These are phyloP conservation scores for Macrocybe gigantea DNA, from an alignment of 768 basidiomycete genomes.

Conservation along the genomic window DNA sequence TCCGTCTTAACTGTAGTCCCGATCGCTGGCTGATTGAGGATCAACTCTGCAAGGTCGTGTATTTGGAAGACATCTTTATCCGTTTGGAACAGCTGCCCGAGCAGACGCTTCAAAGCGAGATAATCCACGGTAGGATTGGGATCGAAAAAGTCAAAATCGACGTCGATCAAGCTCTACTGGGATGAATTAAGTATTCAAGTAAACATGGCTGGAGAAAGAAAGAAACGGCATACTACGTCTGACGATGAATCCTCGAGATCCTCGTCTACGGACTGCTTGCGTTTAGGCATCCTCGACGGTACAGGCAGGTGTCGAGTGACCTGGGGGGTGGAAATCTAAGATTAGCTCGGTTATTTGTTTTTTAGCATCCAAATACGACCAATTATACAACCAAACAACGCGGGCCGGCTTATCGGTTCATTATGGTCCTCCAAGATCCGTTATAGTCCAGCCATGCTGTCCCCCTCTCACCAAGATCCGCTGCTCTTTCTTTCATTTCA, in stretches of 20 bases:
- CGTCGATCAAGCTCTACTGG: constrained; percentile 65
- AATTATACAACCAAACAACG: no score
- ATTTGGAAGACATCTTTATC: constrained; percentile 73
- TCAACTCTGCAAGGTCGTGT: constrained; percentile 72
- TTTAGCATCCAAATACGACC: no score
- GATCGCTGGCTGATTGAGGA: constrained; percentile 65
- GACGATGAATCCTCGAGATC: constrained; percentile 33
- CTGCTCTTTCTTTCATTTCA: no score
- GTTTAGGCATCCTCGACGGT: constrained; percentile 39
- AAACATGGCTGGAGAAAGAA: background rate
- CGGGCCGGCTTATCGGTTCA: no score
- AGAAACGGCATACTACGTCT: constrained; percentile 17
- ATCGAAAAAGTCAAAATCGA: constrained; percentile 94
- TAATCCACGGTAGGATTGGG: constrained; percentile 79
- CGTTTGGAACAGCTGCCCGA: constrained; percentile 61
- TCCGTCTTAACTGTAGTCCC: constrained; percentile 94
- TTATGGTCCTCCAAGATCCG: no score
- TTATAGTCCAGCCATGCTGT: no score
- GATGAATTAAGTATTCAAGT: constrained; percentile 11
- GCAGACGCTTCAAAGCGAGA: constrained; percentile 74
- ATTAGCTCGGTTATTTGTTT: no score
- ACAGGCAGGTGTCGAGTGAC: no score
- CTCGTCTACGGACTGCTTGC: constrained; percentile 41
- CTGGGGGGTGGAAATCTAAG: no score
- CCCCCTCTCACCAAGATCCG: no score